Percentiles rank a stretch among this genome's conserved stretches.
Evolutionary conservation across 2,329 filamentous ascomycete genomes (phyloP).

Genomic region (Lecanoromycetidae sp.): DNA sequence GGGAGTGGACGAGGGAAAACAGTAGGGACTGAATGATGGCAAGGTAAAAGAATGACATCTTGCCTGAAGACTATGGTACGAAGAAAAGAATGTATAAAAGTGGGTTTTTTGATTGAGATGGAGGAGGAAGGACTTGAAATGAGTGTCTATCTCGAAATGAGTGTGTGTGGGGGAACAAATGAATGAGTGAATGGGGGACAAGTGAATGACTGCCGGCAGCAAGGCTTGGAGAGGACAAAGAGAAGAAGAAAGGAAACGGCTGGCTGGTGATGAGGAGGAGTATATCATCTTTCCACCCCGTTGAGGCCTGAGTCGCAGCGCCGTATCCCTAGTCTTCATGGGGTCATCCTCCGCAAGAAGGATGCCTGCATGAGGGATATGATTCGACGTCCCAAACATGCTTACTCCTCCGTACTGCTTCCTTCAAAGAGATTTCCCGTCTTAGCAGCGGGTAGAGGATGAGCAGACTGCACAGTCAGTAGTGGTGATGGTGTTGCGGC

Average conservation of each 20-base stretch:
- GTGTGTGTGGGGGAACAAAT: no score
- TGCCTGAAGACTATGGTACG: conserved; percentile 10
- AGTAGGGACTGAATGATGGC: conserved; percentile 3
- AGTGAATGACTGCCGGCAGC: conserved; percentile 8
- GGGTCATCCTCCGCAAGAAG: no score
- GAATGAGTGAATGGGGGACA: conserved; percentile 3
- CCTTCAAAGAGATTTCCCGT: no score
- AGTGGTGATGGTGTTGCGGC: no score
- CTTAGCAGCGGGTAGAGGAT: no score
- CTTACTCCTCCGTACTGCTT: no score
- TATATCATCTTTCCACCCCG: background rate
- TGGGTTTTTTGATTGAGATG: background rate
- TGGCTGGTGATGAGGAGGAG: background rate
- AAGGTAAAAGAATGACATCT: conserved; percentile 11
- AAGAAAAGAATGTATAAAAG: conserved; percentile 5
- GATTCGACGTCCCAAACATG: no score
- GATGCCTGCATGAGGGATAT: no score
- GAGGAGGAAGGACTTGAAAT: background rate
- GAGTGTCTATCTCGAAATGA: no score
- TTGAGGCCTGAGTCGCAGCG: background rate
- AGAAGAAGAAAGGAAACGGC: background rate
- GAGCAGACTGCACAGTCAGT: no score
- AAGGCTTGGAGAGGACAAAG: background rate
- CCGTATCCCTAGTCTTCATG: no score
- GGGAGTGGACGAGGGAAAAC: conserved; percentile 3